Conservation (phyloP, 116 monocot species). For the Posidonia oceanica region DNA sequence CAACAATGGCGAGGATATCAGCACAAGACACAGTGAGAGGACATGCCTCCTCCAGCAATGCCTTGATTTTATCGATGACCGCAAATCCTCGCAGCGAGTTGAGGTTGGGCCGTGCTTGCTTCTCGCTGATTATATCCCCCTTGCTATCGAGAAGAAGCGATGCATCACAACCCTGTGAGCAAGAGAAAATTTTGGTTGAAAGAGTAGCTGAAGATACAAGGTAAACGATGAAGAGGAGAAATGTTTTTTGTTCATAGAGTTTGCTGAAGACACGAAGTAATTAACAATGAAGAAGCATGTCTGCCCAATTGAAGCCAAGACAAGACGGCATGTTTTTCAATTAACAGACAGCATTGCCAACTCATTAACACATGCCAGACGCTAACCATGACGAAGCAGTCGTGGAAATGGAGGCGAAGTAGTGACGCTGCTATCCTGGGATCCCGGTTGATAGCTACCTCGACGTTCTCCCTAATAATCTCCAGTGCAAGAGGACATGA, state of each 20-base stretch:
- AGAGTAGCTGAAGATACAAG: too few relatives aligned
- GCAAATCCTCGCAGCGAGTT: constrained; percentile 43
- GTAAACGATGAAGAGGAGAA: too few relatives aligned
- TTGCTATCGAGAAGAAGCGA: constrained; percentile 10
- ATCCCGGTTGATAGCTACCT: constrained; percentile 17
- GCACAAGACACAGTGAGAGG: constrained; percentile 40
- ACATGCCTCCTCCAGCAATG: constrained; percentile 31
- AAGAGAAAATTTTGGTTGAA: too few relatives aligned
- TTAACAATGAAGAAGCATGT: too few relatives aligned
- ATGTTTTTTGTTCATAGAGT: too few relatives aligned
- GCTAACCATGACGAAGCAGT: constrained; percentile 53
- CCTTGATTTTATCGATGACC: constrained; percentile 42
- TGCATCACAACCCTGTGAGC: constrained; percentile 16
- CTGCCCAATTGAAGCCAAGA: too few relatives aligned
- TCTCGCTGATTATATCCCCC: constrained; percentile 29
- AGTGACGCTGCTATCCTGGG: constrained; percentile 38
- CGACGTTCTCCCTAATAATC: constrained; percentile 31
- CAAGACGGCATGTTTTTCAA: too few relatives aligned
- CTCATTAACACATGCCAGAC: too few relatives aligned
- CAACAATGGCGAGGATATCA: constrained; percentile 31
- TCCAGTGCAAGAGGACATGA: constrained; percentile 38
- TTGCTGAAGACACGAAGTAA: too few relatives aligned
- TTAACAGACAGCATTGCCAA: too few relatives aligned
- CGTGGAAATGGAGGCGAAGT: constrained; percentile 69
- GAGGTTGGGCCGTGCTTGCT: constrained; percentile 28